A percentile compares a stretch with the other conserved stretches of the same genome.
These are phyloP conservation scores for Emiliania huxleyi DNA, from an alignment of 78 protist genomes.

Conservation along the genomic window DNA sequence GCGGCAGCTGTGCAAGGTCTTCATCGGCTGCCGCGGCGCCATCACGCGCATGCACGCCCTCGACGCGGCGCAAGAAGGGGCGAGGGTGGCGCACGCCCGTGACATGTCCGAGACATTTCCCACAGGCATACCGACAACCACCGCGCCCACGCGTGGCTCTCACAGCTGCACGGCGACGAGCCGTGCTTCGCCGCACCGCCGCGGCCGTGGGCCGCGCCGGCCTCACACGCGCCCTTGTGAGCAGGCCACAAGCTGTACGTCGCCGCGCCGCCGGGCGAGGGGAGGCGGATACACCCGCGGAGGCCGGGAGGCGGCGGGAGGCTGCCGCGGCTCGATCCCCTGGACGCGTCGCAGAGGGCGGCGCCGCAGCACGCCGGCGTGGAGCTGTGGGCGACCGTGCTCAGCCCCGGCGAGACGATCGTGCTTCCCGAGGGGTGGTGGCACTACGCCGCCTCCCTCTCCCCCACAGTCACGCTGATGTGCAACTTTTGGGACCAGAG, in stretches of 20 bases:
- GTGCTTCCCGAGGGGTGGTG: background rate
- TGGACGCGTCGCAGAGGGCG: background rate
- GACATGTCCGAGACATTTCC: no score
- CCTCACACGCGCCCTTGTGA: no score
- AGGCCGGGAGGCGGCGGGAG: background rate
- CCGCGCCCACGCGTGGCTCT: background rate
- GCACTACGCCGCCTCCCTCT: background rate
- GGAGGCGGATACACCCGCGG: background rate
- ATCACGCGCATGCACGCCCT: slow-evolving; percentile 9
- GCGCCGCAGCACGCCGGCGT: background rate
- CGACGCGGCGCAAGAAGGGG: no score
- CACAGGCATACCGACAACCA: slow-evolving; percentile 7
- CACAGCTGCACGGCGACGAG: background rate
- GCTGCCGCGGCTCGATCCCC: background rate
- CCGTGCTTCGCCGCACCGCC: background rate
- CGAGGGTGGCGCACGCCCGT: no score
- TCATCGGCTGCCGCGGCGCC: background rate
- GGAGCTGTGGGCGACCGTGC: background rate
- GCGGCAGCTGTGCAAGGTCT: background rate
- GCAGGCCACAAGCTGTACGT: slow-evolving; percentile 15
- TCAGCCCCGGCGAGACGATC: background rate
- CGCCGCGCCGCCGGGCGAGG: background rate
- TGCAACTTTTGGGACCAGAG: slow-evolving; percentile 3
- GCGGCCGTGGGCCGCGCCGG: no score
- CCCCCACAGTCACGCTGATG: background rate